Evolutionary conservation across 1,139 yeast species (phyloP), one percentile per base, ranked within the genome.

Genomic region (Suhomyces panamericanus): DNA sequence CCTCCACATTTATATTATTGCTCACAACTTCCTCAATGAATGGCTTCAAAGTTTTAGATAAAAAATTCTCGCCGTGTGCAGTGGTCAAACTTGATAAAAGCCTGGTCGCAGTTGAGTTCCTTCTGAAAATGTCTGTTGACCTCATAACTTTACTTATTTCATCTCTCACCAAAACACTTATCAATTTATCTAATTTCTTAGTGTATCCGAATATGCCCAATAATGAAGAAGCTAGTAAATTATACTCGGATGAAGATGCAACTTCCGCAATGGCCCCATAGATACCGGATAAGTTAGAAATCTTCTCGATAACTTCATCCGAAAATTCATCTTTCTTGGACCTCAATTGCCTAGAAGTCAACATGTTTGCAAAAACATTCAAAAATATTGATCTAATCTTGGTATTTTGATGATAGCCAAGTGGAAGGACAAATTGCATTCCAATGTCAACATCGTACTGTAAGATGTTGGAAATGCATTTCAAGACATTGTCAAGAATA

Each of bases 21-120:
- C 66, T 69, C 9, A 77, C 67, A 42, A 88, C 61, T 39, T 81
- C 82, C 28, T 71, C 66, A 14, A 78, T 60, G 36, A 84, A 74
- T 0, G 90, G 89, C 41, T 71, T 69, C 40, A 88, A 64, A 0
- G 84, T 75, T 4, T 62, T 50, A 3, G 70, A 62, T 41, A 89
- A 67, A 58, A 87, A 88, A 0, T 72, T 77, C 20, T 65, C 61
- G 0, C 96, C 96, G 52, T 81, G 76, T 20, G 76, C 71, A 53
- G 84, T 81, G 0, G 95, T 86, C 56, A 82, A 83, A 33, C 86
- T 73, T 0, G 91, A 85, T 42, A 88, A 70, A 39, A 88, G 73
- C 56, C 91, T 78, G 0, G 96, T 87, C 34, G 93, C 85, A 22
- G 89, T 86, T 43, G 95, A 85, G 60, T 89, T 89, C 48, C 95